phyloP scores from a whole-genome alignment of 1,284 basidiomycete genomes.

The Tylopilus sp. region DNA sequence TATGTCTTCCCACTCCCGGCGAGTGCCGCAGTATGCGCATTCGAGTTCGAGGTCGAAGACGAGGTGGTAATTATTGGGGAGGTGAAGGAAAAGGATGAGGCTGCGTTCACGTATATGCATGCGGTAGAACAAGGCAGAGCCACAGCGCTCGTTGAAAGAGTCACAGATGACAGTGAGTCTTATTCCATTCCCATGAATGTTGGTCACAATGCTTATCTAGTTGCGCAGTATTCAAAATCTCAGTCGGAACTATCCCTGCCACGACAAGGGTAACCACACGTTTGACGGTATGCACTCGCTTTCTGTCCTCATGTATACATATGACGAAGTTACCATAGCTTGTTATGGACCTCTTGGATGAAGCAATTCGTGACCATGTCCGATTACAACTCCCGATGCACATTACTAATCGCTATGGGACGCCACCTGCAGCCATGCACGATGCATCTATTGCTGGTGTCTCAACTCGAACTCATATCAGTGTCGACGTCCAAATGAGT shows the following conservation, averaged over 20 bases:
- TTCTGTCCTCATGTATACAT: not conserved
- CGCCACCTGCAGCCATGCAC: constrained; percentile 48
- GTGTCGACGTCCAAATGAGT: constrained; percentile 58
- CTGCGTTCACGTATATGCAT: constrained; percentile 53
- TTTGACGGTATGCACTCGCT: not conserved
- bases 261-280: constrained; percentile 50
- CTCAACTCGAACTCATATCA: constrained; percentile 51
- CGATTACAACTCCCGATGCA: constrained; percentile 63
- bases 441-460: constrained; percentile 43
- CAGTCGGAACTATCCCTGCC: constrained; percentile 62
- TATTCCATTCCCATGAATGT: not conserved
- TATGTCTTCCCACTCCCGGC: constrained; percentile 73
- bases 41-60: constrained; percentile 46
- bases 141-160: constrained; percentile 61
- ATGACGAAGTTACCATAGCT: constrained; percentile 33
- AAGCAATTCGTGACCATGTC: constrained; percentile 59
- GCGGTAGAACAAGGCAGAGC: constrained; percentile 54
- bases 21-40: constrained; percentile 60
- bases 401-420: constrained; percentile 64
- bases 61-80: constrained; percentile 57
- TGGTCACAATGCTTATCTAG: constrained; percentile 1
- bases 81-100: constrained; percentile 60
- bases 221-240: constrained; percentile 64
- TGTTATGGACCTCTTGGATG: constrained; percentile 56
- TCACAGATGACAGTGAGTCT: constrained; percentile 62